Base-by-base conservation (phyloP, 345 rosid species). In the Stellera chamaejasme region DNA sequence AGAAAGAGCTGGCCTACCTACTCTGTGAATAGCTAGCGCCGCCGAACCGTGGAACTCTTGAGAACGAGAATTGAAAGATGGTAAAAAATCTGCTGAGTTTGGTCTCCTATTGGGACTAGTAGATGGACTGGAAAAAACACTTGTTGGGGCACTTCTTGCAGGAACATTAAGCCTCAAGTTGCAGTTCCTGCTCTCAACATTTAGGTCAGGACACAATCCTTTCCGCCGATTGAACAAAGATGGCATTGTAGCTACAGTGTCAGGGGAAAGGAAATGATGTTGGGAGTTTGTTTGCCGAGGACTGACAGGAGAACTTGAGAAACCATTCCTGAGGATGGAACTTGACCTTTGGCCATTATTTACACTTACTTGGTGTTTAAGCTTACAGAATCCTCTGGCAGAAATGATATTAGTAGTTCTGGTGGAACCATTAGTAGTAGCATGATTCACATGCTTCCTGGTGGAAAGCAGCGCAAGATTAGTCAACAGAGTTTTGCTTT, bases 81-180 rank as follows among this genome's bases (percentile, higher is more conserved):
- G 47, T 43, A 59, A 62, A 16, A 13, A 10, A 26, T 72, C 68
- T 43, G 60, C 65, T 0, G 54, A 36, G 44, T 52, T 51, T 10
- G 73, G 59, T 66, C 76, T 70, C 60, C 46, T 66, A 7, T 32
- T 32, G 1, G 84, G 82, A 60, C 83, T 79, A 47, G 69, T 62
- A 13, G 45, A 56, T 45, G 84, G 88, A 62, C 82, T 82, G 13
- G 82, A 66, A 36, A 68, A 63, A 71, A 70, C 56, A 58, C 78
- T 80, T 10, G 79, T 59, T 16, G 93, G 88, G 58, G 88, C 85
- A 58, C 93, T 85, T 60, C 72, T 64, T 11, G 77, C 74, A 41
- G 73, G 67, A 13, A 56, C 58, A 28, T 70, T 49, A 51, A 42
- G 19, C 66, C 70, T 75, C 64, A 51, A 56, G 54, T 71, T 70